These are phyloP conservation scores for Penicillium crystallinum DNA, from an alignment of 495 filamentous ascomycete species.

Conservation along the genomic window DNA sequence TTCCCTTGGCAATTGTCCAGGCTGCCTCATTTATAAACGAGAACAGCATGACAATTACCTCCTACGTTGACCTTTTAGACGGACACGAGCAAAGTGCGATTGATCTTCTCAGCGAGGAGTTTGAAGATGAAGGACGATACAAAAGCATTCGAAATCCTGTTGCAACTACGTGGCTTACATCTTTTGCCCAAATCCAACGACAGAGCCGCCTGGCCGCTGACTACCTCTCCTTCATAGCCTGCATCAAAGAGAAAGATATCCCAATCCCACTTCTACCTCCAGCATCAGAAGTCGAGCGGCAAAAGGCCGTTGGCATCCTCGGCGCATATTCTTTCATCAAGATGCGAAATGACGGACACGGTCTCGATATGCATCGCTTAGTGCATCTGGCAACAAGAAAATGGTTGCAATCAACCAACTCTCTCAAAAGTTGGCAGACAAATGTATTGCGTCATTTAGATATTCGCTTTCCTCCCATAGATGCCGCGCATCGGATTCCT, in stretches of 20 bases:
- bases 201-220: slow-evolving; percentile 26
- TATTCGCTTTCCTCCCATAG: slow-evolving; percentile 14
- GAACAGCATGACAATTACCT: slow-evolving; percentile 28
- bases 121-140: slow-evolving; percentile 42
- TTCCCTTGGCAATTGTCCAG: slow-evolving; percentile 41
- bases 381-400: slow-evolving; percentile 31
- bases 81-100: slow-evolving; percentile 36
- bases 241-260: slow-evolving; percentile 28
- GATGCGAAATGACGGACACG: background rate
- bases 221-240: slow-evolving; percentile 40
- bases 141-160: slow-evolving; percentile 43
- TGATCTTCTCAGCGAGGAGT: slow-evolving; percentile 46
- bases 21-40: slow-evolving; percentile 43
- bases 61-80: slow-evolving; percentile 42
- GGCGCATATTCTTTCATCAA: slow-evolving; percentile 29
- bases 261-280: slow-evolving; percentile 17
- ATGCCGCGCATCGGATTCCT: slow-evolving; percentile 15
- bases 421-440: slow-evolving; percentile 2
- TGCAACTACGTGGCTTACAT: slow-evolving; percentile 51
- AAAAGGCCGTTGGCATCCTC: slow-evolving; percentile 29
- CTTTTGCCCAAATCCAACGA: slow-evolving; percentile 43
- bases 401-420: slow-evolving; percentile 17
- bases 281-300: background rate
- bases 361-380: slow-evolving; percentile 19
- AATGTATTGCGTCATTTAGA: slow-evolving; percentile 9